phyloP scores from a whole-genome alignment of 345 rosid genomes.

The Eucalyptus curtisii region DNA sequence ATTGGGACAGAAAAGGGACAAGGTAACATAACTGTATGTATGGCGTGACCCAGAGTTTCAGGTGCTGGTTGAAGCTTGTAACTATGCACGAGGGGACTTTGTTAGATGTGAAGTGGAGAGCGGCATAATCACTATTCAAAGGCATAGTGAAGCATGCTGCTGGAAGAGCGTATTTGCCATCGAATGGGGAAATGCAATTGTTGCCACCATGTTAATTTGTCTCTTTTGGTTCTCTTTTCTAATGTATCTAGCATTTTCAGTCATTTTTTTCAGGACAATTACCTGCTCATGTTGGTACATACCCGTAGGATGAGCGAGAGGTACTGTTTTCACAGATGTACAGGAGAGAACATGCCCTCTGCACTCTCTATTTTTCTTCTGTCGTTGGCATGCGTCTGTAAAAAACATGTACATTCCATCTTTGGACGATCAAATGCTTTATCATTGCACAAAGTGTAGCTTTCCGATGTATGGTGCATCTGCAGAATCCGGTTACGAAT shows the following conservation, averaged over 20 bases:
- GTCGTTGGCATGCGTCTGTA: neutral
- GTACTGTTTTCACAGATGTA: neutral
- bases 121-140: neutral
- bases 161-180: neutral
- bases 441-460: neutral
- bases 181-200: neutral
- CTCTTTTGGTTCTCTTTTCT: neutral
- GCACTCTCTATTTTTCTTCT: neutral
- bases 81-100: neutral
- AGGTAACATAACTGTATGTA: neutral
- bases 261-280: neutral
- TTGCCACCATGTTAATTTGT: neutral
- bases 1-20: neutral
- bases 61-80: neutral
- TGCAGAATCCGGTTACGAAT: neutral
- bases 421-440: neutral
- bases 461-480: neutral
- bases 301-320: neutral
- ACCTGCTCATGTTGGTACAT: neutral
- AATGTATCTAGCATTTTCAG: neutral
- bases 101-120: neutral
- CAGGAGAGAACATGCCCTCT: neutral
- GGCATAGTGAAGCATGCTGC: neutral
- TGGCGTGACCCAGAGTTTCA: neutral
- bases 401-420: neutral